Evolutionary conservation across 164 flowering plant species (phyloP).

Genomic region (Protea cynaroides): DNA sequence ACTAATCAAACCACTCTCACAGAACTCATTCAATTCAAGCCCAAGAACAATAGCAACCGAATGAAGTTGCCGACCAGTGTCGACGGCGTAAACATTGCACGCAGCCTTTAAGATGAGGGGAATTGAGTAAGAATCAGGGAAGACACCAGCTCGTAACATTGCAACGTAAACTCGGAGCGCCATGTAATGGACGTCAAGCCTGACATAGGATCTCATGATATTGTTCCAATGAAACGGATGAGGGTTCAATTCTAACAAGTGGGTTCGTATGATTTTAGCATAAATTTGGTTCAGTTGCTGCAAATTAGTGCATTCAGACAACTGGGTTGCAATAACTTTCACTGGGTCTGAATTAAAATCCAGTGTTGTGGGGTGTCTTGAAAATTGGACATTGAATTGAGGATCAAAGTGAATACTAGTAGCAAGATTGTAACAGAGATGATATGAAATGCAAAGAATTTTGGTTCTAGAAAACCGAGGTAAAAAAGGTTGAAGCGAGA

Average conservation of each 20-base stretch:
- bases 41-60: slow-evolving; percentile 29
- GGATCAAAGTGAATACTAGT: slow-evolving; percentile 3
- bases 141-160: slow-evolving; percentile 42
- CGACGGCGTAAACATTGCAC: slow-evolving; percentile 21
- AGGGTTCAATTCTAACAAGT: slow-evolving; percentile 16
- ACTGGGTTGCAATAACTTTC: slow-evolving; percentile 19
- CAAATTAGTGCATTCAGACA: slow-evolving; percentile 32
- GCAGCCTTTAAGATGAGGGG: slow-evolving; percentile 51
- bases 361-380: not conserved
- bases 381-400: not conserved
- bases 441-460: not conserved
- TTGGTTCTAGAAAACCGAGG: slow-evolving; percentile 3
- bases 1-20: slow-evolving; percentile 56
- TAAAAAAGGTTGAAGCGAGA: not conserved
- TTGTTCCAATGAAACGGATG: slow-evolving; percentile 52
- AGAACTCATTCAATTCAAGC: slow-evolving; percentile 37
- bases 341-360: slow-evolving; percentile 12
- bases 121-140: slow-evolving; percentile 50
- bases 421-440: not conserved
- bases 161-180: slow-evolving; percentile 29
- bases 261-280: slow-evolving; percentile 36
- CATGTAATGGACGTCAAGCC: slow-evolving; percentile 26
- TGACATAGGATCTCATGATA: slow-evolving; percentile 40
- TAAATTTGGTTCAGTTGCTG: slow-evolving; percentile 26
- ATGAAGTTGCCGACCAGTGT: slow-evolving; percentile 37